Percentiles rank a stretch among this genome's conserved stretches.
phyloP scores from a whole-genome alignment of 106 monocot genomes.

The Apostasia shenzhenica region DNA sequence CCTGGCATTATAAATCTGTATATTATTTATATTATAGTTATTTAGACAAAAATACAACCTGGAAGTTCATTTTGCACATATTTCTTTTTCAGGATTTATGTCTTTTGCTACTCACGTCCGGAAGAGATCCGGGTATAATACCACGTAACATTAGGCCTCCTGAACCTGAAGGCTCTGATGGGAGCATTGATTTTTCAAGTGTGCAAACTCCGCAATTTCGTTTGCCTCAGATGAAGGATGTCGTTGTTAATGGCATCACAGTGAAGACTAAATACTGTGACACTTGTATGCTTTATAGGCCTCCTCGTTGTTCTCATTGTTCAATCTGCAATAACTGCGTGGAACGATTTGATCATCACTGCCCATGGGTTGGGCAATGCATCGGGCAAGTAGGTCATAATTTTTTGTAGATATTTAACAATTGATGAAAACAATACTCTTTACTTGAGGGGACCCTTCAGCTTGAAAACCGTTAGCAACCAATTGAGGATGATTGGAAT shows the following conservation, averaged over 20 bases:
- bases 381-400: slow-evolving; percentile 74
- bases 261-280: slow-evolving; percentile 93
- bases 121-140: slow-evolving; percentile 56
- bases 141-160: slow-evolving; percentile 49
- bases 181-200: slow-evolving; percentile 28
- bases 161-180: slow-evolving; percentile 47
- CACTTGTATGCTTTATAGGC: slow-evolving; percentile 95
- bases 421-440: background rate
- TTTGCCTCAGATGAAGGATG: slow-evolving; percentile 84
- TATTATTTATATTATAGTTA: too few relatives aligned
- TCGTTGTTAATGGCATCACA: slow-evolving; percentile 71
- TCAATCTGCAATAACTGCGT: slow-evolving; percentile 96
- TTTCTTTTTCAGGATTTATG: slow-evolving; percentile 21
- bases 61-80: background rate
- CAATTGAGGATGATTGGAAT: background rate
- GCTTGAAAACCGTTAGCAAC: background rate
- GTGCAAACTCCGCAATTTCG: slow-evolving; percentile 70
- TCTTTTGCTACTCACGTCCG: slow-evolving; percentile 45
- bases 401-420: background rate
- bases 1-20: too few relatives aligned
- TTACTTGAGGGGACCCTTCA: background rate
- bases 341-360: slow-evolving; percentile 91
- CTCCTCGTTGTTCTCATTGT: slow-evolving; percentile 95
- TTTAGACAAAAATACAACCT: too few relatives aligned
- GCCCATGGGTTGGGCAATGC: slow-evolving; percentile 98